These are phyloP conservation scores for Ophioceras dolichostomum DNA, from an alignment of 2,329 filamentous ascomycete species.

Conservation along the genomic window DNA sequence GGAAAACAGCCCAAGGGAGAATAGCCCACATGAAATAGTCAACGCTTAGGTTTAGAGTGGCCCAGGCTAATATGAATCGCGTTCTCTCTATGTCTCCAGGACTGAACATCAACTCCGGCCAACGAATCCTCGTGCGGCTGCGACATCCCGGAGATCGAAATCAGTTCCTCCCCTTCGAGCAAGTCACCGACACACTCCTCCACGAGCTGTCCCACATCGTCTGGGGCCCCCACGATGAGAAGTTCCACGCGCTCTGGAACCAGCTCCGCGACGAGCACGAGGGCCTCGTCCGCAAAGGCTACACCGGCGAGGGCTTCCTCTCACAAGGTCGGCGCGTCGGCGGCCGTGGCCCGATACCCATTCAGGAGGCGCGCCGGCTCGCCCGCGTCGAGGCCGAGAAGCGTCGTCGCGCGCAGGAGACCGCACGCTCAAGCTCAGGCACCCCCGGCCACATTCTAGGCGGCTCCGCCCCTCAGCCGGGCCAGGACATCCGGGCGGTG, in stretches of 20 bases:
- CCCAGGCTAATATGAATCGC: too few relatives aligned
- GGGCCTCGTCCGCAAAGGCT: conserved; percentile 65
- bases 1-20: conserved; percentile 6
- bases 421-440: conserved; percentile 18
- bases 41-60: too few relatives aligned
- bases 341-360: conserved; percentile 46
- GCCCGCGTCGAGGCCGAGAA: conserved; percentile 66
- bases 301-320: conserved; percentile 82
- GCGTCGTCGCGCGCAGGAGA: conserved; percentile 28
- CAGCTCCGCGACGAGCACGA: conserved; percentile 80
- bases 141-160: conserved; percentile 62
- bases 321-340: conserved; percentile 64
- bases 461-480: conserved; percentile 38
- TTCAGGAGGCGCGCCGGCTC: conserved; percentile 61
- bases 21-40: too few relatives aligned
- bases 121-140: conserved; percentile 72
- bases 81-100: conserved; percentile 37
- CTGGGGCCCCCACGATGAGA: conserved; percentile 67
- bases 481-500: conserved; percentile 57
- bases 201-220: conserved; percentile 89
- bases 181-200: conserved; percentile 80
- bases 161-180: conserved; percentile 70
- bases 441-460: conserved; percentile 64
- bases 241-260: conserved; percentile 81
- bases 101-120: conserved; percentile 64